Evolutionary conservation across 805 yeast species (phyloP), one percentile per base, ranked within the genome.

Genomic region (Candida rishiriensis): DNA sequence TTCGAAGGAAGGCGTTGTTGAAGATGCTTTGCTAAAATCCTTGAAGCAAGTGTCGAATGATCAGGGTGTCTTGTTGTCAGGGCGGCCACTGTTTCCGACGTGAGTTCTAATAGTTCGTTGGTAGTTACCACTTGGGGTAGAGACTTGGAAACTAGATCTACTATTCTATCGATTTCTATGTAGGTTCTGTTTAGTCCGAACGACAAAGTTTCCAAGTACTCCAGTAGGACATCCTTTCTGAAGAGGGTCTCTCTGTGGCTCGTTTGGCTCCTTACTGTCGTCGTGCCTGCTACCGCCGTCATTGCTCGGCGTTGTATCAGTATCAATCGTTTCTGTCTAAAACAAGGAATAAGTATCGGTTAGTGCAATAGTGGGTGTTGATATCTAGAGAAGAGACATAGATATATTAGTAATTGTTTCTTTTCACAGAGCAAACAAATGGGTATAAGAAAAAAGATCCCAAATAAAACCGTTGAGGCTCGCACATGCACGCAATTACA

Each of bases 41-140:
- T 81, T 14, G 97, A 96, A 36, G 97, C 97, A 50, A 89, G 73
- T 31, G 81, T 75, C 21, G 97, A 95, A 60, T 91, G 88, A 66
- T 90, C 96, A 18, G 96, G 96, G 65, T 91, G 97, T 47, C 81
- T 76, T 5, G 97, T 90, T 37, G 97, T 88, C 89, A 90, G 80
- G 54, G 88, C 86, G 26, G 98, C 98, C 41, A 93, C 85, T 14
- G 93, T 87, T 67, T 93, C 99, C 28, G 98, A 95, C 30, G 96
- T 90, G 38, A 64, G 48, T 14, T 55, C 53, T 3, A 59, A 34
- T 10, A 66, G 49, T 37, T 77, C 78, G 18, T 68, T 64, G 21
- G 75, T 67, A 40, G 69, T 69, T 21, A 76, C 70, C 31, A 68
- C 70, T 40, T 69, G 71, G 38, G 78, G 78, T 16, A 78, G 73